Base-by-base conservation (phyloP, 2,329 filamentous ascomycete species). In the Ophiostoma tasmaniense region DNA sequence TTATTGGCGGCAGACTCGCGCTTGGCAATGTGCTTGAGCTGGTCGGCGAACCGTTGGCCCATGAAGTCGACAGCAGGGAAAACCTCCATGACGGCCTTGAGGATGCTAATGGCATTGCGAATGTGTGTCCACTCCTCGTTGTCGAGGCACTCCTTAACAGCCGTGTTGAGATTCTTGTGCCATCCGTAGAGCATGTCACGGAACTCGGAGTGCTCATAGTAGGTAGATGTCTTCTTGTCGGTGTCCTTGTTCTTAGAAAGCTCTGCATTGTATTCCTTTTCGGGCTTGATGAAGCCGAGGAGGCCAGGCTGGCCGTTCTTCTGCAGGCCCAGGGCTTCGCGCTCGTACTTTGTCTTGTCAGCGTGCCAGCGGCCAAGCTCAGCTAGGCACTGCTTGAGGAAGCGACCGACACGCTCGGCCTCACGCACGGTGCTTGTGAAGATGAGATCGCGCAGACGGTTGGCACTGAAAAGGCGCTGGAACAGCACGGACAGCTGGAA, bases 121-220 rank as follows among this genome's bases (percentile, higher is more conserved):
- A 98, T 96, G 77, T 97, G 93, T 90, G 97, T 97, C 86, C 95
- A 99, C 78, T 98, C 94, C 39, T 87, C 88, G 35, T 90, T 89
- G 22, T 87, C 87, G 64, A 99, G 83, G 76, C 94, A 97, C 50
- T 85, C 85, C 76, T 93, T 93, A 68, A 99, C 81, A 2, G 94
- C 92, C 66, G 82, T 86, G 74, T 90, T 90, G 61, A 99, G 81
- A 72, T 90, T 88, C 74, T 90, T 88, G 78, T 99, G 96, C 93
- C 94, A 98, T 74, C 91, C 90, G 81, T 90, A 95, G 39, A 97
- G 82, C 67, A 96, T 81, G 73, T 91, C 89, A 66, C 92, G 89
- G 81, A 96, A 99, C 68, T 92, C 88, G 72, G 93, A 91, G 77
- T 92, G 95, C 69, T 93, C 90, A 22, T 65, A 65, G n/a, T 42